Percentiles rank a stretch among this genome's conserved stretches.
phyloP scores from a whole-genome alignment of 1,284 basidiomycete species.

The Rhodotorula mucilaginosa region DNA sequence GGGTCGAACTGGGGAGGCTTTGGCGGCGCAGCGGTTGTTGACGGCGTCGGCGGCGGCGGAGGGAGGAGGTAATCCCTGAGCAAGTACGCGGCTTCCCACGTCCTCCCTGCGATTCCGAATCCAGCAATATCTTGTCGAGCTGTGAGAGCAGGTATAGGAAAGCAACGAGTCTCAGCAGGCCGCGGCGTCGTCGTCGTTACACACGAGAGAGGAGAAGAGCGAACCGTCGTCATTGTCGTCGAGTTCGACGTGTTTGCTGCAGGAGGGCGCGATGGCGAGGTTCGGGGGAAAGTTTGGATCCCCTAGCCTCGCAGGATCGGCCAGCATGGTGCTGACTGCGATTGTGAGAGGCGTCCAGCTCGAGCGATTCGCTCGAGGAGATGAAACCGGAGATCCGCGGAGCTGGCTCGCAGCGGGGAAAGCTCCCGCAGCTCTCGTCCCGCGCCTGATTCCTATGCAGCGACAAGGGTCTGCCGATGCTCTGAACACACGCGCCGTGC shows the following conservation, averaged over 20 bases:
- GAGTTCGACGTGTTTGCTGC: background rate
- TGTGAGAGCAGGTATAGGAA: constrained; percentile 17
- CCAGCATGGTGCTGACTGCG: too few relatives aligned
- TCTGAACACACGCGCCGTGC: too few relatives aligned
- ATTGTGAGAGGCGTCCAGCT: too few relatives aligned
- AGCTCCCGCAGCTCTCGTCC: too few relatives aligned
- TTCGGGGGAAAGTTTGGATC: constrained; percentile 27
- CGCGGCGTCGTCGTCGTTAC: too few relatives aligned
- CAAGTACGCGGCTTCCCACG: constrained; percentile 67
- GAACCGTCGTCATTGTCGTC: constrained; percentile 1
- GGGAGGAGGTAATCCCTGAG: constrained; percentile 58
- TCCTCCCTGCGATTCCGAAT: constrained; percentile 72
- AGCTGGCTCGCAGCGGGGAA: too few relatives aligned
- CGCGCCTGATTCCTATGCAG: too few relatives aligned
- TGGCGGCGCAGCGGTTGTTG: constrained; percentile 39
- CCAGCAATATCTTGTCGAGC: constrained; percentile 55
- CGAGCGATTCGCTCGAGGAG: too few relatives aligned
- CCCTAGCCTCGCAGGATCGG: background rate
- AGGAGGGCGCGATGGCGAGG: constrained; percentile 17
- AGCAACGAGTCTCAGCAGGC: too few relatives aligned
- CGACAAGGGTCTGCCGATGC: too few relatives aligned
- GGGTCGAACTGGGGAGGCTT: constrained; percentile 59
- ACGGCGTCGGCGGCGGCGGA: background rate
- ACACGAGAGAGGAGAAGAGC: background rate
- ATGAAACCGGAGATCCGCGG: too few relatives aligned